Conservation (phyloP, 164 flowering plant genomes). For the Brasenia schreberi region DNA sequence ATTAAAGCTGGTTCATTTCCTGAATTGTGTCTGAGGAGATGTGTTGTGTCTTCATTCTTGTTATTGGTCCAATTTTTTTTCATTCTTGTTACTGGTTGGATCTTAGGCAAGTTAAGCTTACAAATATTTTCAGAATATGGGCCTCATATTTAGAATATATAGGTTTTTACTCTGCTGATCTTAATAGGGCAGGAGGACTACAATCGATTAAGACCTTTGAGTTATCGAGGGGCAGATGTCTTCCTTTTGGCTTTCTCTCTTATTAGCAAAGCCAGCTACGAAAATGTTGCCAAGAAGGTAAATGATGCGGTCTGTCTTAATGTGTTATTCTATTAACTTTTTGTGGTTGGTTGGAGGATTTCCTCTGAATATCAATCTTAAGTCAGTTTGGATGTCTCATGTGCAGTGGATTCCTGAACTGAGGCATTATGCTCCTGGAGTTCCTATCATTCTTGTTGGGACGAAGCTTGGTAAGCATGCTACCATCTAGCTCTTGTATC, state of each 20-base stretch:
- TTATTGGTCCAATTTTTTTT: too few species aligned
- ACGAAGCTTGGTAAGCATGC: constrained; percentile 76
- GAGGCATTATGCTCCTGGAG: constrained; percentile 97
- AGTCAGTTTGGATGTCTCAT: neutral
- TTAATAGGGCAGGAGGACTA: constrained; percentile 87
- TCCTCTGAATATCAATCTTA: neutral
- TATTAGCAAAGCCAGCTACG: constrained; percentile 98
- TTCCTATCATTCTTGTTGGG: constrained; percentile 94
- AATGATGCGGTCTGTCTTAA: neutral
- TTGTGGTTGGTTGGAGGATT: neutral
- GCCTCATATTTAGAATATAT: too few species aligned
- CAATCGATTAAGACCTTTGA: constrained; percentile 85
- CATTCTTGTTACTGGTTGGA: too few species aligned
- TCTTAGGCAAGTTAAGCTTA: too few species aligned
- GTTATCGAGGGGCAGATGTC: constrained; percentile 98
- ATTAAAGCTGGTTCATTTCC: too few species aligned
- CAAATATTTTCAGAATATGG: too few species aligned
- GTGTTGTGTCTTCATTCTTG: too few species aligned
- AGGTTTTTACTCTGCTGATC: too few species aligned
- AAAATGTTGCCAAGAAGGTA: constrained; percentile 95
- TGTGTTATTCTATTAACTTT: neutral
- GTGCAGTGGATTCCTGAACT: constrained; percentile 98
- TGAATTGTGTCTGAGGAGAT: too few species aligned
- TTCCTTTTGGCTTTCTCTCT: constrained; percentile 91
- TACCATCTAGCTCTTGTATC: neutral